Conservation (phyloP, 2,329 filamentous ascomycete genomes). For the Amauroascus niger region DNA sequence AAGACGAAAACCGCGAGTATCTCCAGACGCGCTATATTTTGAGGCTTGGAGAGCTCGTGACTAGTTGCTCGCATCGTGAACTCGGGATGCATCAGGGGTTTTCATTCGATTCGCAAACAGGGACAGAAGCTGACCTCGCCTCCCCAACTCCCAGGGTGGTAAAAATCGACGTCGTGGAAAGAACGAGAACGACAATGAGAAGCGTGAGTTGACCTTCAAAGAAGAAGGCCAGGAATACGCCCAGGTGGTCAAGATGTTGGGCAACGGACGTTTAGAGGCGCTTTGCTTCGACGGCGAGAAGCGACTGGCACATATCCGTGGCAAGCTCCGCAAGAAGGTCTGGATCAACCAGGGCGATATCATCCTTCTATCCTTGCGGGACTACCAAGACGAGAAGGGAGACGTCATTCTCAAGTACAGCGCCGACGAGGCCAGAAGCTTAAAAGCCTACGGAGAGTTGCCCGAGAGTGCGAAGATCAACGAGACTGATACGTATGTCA, state of each 20-base stretch:
- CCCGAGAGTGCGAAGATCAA: constrained; percentile 99
- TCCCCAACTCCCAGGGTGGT: constrained; percentile 60
- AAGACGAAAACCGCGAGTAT: not conserved
- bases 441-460: constrained; percentile 95
- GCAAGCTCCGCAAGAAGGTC: constrained; percentile 98
- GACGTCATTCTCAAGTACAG: constrained; percentile 93
- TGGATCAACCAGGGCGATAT: constrained; percentile 99
- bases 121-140: not conserved
- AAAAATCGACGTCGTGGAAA: constrained; percentile 98
- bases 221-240: constrained; percentile 92
- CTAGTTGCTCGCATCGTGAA: too few species aligned
- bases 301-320: constrained; percentile 74
- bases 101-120: not conserved
- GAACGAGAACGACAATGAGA: constrained; percentile 99
- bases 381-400: constrained; percentile 90
- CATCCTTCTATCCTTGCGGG: constrained; percentile 75
- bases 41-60: too few species aligned
- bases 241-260: constrained; percentile 89
- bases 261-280: constrained; percentile 86
- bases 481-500: constrained; percentile 83
- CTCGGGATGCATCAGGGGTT: not conserved
- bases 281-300: constrained; percentile 92
- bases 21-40: not conserved
- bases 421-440: constrained; percentile 84
- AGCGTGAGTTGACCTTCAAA: constrained; percentile 97